Evolutionary conservation across 108 stramenopile genomes (phyloP), one percentile per base, ranked within the genome.

Genomic region (Stephanodiscus triporus): DNA sequence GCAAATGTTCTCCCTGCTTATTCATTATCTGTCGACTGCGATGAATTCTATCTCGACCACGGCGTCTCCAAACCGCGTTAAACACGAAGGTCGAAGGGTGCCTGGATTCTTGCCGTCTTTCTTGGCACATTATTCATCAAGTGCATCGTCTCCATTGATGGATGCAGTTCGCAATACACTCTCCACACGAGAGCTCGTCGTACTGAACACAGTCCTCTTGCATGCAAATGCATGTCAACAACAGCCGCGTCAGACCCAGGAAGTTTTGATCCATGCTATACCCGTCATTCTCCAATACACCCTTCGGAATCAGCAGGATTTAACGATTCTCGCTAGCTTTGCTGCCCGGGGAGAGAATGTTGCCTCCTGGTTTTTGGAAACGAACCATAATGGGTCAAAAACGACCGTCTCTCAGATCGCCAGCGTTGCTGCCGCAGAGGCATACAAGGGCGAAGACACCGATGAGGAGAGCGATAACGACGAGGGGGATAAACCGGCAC

Each of bases 381-480:
- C 32, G 32, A 55, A 64, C 6, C 22, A 4, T 58, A 45, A 32
- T 48, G 59, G 20, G 19, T 20, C 32, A 14, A 16, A 49, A 2
- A 19, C 48, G 2, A n/a, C 27, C 9, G 76, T 40, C 19, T 38
- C 54, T 17, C 42, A 9, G 2, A 49, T 53, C 40, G 40, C 72
- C 36, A 63, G 27, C 60, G 55, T 48, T 32, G 68, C 34, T 61
- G 48, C 42, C 14, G 37, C 37, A 11, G 83, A 51, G 11, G 71
- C 70, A 19, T 47, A 72, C 53, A 76, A 72, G 23, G 71, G 48
- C 20, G 86, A 86, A 26, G 85, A 82, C 13, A 72, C 45, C 11
- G 85, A 86, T n/a, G 77, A 86, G 14, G 81, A 78, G 2, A 65
- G 64, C 45, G 85, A 86, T 8, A 77, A 86, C n/a, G 78, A 76